A percentile compares a stretch with the other conserved stretches of the same genome.
These are phyloP conservation scores for Candida berthetii DNA, from an alignment of 805 yeast genomes.

Conservation along the genomic window DNA sequence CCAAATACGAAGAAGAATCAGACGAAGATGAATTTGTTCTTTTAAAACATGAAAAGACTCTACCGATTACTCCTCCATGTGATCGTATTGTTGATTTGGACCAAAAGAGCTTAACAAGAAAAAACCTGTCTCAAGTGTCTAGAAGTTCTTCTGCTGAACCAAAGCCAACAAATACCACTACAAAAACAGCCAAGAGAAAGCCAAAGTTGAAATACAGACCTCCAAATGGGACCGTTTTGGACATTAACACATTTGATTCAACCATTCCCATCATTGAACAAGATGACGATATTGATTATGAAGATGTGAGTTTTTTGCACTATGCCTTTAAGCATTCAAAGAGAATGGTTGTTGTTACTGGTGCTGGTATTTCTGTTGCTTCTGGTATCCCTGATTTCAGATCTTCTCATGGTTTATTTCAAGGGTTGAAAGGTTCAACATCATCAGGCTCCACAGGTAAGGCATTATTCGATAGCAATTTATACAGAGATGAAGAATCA, in stretches of 20 bases:
- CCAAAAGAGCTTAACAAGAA: neutral
- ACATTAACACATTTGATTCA: constrained; percentile 22
- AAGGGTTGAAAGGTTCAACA: constrained; percentile 36
- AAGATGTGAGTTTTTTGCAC: constrained; percentile 41
- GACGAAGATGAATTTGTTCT: neutral
- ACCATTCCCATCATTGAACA: constrained; percentile 23
- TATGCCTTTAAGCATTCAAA: constrained; percentile 50
- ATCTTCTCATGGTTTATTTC: constrained; percentile 72
- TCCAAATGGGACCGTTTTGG: constrained; percentile 35
- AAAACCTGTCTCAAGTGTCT: neutral
- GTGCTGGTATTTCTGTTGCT: constrained; percentile 89
- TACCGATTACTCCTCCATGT: constrained; percentile 7
- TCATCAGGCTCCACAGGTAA: constrained; percentile 43
- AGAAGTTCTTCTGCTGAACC: neutral
- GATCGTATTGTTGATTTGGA: neutral
- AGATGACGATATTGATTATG: constrained; percentile 24
- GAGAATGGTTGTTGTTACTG: constrained; percentile 62
- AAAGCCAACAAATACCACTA: constrained; percentile 2
- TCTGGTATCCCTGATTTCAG: constrained; percentile 91
- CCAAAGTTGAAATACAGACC: constrained; percentile 43
- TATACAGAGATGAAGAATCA: constrained; percentile 58
- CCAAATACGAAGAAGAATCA: neutral
- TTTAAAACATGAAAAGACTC: neutral
- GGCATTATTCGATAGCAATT: constrained; percentile 73
- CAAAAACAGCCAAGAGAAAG: constrained; percentile 23